Evolutionary conservation across 2,329 filamentous ascomycete species (phyloP).

Genomic region (Biscogniauxia mediterranea): DNA sequence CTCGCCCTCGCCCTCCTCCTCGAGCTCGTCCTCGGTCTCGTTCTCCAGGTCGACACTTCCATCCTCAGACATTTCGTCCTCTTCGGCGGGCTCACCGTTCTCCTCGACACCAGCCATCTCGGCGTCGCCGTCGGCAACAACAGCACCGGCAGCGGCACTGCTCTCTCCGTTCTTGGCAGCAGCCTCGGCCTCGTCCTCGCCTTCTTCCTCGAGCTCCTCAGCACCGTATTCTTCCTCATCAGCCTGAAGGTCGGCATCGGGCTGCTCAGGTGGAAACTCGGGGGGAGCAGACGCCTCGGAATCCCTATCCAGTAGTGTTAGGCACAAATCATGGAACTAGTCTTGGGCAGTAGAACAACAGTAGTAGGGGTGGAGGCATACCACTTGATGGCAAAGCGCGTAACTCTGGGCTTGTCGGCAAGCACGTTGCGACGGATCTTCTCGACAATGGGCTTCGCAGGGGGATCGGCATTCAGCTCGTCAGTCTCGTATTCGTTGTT

Average conservation of each 20-base stretch:
- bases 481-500: conserved; percentile 98
- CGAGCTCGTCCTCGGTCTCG: conserved; percentile 65
- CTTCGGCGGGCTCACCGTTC: conserved; percentile 50
- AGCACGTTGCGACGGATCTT: conserved; percentile 89
- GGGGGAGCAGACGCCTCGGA: conserved; percentile 95
- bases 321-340: neutral
- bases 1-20: conserved; percentile 53
- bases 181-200: conserved; percentile 53
- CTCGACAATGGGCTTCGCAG: conserved; percentile 88
- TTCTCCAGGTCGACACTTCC: conserved; percentile 72
- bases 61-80: conserved; percentile 64
- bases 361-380: conserved; percentile 44
- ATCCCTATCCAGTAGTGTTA: conserved; percentile 61
- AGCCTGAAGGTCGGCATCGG: conserved; percentile 82
- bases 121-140: conserved; percentile 57
- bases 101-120: conserved; percentile 65
- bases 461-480: conserved; percentile 84
- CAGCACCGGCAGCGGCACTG: conserved; percentile 44
- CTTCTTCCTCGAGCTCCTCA: conserved; percentile 76
- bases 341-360: neutral
- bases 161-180: conserved; percentile 43
- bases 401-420: conserved; percentile 95
- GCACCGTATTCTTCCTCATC: conserved; percentile 90
- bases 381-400: conserved; percentile 98
- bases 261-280: conserved; percentile 96